Percentiles rank a stretch among this genome's conserved stretches.
Conservation (phyloP, 2,329 filamentous ascomycete species). For the Alternaria solani region DNA sequence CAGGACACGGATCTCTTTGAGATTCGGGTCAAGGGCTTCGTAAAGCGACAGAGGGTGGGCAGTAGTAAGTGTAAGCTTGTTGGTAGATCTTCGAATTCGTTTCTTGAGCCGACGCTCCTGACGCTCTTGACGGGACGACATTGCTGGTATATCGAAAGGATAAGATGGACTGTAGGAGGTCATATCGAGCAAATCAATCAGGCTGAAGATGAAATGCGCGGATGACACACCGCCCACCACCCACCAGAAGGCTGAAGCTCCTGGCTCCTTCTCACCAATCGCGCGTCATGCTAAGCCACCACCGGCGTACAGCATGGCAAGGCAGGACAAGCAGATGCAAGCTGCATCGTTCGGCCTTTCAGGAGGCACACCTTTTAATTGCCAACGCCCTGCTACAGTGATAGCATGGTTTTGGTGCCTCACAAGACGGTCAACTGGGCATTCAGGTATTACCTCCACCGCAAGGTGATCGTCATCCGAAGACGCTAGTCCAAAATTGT, state of each 20-base stretch:
- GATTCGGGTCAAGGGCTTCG: neutral
- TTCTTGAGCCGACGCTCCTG: no score
- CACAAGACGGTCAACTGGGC: no score
- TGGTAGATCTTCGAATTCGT: no score
- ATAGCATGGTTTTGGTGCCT: no score
- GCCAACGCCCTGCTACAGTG: no score
- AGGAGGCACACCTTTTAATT: no score
- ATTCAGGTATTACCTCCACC: no score
- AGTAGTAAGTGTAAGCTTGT: neutral
- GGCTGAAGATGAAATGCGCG: neutral
- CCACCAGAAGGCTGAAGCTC: neutral
- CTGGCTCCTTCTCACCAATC: neutral
- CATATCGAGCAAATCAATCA: neutral
- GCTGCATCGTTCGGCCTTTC: no score
- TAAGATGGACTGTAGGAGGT: no score
- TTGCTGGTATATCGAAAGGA: fast-evolving
- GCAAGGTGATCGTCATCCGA: neutral
- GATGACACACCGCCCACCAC: neutral
- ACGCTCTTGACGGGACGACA: fast-evolving
- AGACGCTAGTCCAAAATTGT: neutral
- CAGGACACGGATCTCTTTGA: neutral
- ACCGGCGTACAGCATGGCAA: neutral
- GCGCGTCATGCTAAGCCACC: neutral
- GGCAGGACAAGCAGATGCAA: neutral
- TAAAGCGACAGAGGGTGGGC: neutral